Evolutionary conservation across 208 protist genomes (phyloP).

Genomic region (Leptomonas pyrrhocoris): DNA sequence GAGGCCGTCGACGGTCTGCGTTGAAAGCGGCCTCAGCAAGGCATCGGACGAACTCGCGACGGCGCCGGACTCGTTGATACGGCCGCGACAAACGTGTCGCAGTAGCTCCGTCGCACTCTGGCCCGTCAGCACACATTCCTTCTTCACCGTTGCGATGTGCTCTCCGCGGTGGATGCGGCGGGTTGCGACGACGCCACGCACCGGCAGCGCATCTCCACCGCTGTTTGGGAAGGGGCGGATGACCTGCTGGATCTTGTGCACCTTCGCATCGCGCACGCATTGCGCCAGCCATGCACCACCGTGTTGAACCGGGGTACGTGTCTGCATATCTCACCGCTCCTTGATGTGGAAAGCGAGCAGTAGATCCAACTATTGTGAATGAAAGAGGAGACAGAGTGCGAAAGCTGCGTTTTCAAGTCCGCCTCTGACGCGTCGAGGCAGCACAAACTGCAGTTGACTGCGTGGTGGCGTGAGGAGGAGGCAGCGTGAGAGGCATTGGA

Average conservation of each 20-base stretch:
- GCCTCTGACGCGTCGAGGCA: no score
- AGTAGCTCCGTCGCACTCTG: conserved; percentile 42
- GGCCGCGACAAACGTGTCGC: conserved; percentile 19
- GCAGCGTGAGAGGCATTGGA: no score
- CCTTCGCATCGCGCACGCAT: conserved; percentile 35
- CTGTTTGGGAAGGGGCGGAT: conserved; percentile 12
- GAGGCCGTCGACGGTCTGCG: conserved; percentile 27
- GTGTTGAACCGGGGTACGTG: conserved; percentile 10
- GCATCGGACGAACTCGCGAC: not conserved
- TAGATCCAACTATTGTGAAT: not conserved
- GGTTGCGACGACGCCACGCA: conserved; percentile 66
- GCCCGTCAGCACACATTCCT: conserved; percentile 57
- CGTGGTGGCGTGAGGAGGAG: no score
- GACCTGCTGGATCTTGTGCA: conserved; percentile 26
- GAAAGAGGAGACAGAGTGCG: no score
- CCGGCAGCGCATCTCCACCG: conserved; percentile 21
- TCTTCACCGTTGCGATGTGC: conserved; percentile 49
- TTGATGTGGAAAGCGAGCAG: no score
- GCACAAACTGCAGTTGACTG: no score
- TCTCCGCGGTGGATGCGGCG: conserved; percentile 63
- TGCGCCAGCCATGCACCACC: conserved; percentile 25
- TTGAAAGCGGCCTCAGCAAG: conserved; percentile 16
- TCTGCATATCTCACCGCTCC: not conserved
- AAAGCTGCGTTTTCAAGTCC: no score
- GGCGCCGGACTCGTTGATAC: no score